Base-by-base conservation (phyloP, 148 eudicot genomes). In the Camellia granthamiana region DNA sequence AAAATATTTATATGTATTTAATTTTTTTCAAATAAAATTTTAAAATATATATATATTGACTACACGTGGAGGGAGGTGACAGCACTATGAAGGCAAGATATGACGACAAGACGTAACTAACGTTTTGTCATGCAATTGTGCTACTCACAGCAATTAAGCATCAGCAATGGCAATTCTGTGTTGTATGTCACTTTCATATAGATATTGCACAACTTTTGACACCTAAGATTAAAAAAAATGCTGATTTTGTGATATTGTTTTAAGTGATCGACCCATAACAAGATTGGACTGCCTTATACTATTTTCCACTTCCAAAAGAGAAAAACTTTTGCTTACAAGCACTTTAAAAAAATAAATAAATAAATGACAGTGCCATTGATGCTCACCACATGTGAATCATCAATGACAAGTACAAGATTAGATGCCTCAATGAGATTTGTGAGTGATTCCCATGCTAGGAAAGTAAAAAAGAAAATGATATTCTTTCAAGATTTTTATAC, bases 81-180 rank as follows among this genome's bases (percentile, higher is more conserved):
- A 18, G 66, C 67, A 77, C 42, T 23, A 64, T 6, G 9, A 6
- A 49, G 46, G 44, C 23, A 13, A 65, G 46, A 11, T 59, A 16
- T 71, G 80, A 14, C 63, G 80, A 81, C 84, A 77, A 60, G 74
- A 70, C 75, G 63, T 71, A 64, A 82, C 80, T 71, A 62, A 75
- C 51, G 69, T 42, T 69, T 60, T 23, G 51, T 49, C 41, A 11
- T 44, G 19, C 55, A 11, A 43, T 15, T 13, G 3, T 41, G 23
- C 54, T 43, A 16, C 54, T 54, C 52, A 43, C 8, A 69, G 19
- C 43, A 49, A 0, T 0, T 5, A 49, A 49, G 52, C 52, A 49
- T 49, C 38, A 30, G 3, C 18, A 69, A 3, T 15, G 73, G 73
- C 73, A 49, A 49, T 49, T 49, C 54, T 43, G 16, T 47, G 21